Base-by-base conservation (phyloP, 805 yeast species). In the Yamadazyma laniorum region DNA sequence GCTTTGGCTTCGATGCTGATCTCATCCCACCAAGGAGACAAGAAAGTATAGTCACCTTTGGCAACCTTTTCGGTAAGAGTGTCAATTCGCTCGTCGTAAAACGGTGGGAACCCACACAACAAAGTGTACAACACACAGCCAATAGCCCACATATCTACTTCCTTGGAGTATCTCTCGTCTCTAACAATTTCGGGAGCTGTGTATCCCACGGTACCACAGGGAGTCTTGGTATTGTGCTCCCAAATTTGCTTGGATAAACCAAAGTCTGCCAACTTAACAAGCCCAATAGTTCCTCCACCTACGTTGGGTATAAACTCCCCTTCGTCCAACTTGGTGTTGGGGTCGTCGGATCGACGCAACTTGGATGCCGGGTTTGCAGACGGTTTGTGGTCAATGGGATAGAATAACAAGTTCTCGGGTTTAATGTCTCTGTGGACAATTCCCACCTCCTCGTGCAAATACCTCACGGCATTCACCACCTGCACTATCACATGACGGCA, bases 61-160 rank as follows among this genome's bases (percentile, higher is more conserved):
- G 90, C 86, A 16, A 85, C 90, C 50, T 85, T 83, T 47, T 78
- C 83, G 4, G 95, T 85, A 43, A 85, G 69, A 2, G 74, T 70
- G 42, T 83, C 90, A 44, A 82, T 82, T 42, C 80, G 67, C 54
- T 85, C 93, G 55, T 87, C 95, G 61, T 89, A 93, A 56, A 93
- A 93, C 4, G 99, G 99, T 1, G 99, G 99, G 64, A 93, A 93
- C 3, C 99, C 99, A 66, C 98, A 93, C 25, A 93, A 67, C 29
- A 93, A 68, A 0, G 98, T 93, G 57, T 93, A 93, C 39, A 93
- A 65, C 0, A 93, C 96, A 65, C 99, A 93, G 0, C 99, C 99
- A 38, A 93, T 70, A 4, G 97, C 97, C 99, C 99, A 93, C 93
- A 93, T 87, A 59, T 93, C 99, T 25, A 93, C 99, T 47, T 89